Evolutionary conservation across 2,329 filamentous ascomycete species (phyloP).

Genomic region (Alternaria rosae): DNA sequence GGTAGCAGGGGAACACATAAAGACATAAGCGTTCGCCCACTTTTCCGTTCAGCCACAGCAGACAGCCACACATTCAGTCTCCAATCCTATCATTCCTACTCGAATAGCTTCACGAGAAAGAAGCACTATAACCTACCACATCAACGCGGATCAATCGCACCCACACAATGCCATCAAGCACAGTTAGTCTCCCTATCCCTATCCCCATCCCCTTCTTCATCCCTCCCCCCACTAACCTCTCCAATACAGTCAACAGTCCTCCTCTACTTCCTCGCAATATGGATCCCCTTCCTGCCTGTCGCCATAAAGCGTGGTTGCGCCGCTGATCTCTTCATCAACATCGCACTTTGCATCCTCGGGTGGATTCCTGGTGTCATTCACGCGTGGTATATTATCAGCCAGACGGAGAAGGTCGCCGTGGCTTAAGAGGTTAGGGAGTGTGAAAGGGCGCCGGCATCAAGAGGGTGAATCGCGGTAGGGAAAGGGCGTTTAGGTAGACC

Average conservation of each 20-base stretch:
- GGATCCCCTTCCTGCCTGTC: conserved; percentile 51
- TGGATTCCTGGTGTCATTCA: conserved; percentile 44
- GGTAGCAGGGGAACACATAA: background rate
- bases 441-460: no score
- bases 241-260: conserved; percentile 28
- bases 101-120: background rate
- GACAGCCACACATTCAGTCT: background rate
- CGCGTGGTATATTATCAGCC: conserved; percentile 36
- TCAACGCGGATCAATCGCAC: background rate
- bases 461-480: background rate
- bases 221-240: no score
- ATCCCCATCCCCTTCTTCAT: no score
- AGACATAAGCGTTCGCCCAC: background rate
- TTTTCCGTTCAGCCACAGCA: background rate
- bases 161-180: conserved; percentile 18
- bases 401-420: conserved; percentile 15
- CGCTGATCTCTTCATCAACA: conserved; percentile 53
- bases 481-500: background rate
- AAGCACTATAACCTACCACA: background rate
- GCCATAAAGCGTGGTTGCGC: conserved; percentile 51
- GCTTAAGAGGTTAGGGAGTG: background rate
- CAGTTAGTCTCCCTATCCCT: conserved; percentile 6
- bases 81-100: accelerated
- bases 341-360: conserved; percentile 47
- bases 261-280: conserved; percentile 44